phyloP scores from a whole-genome alignment of 495 filamentous ascomycete species.

The Melanomma pulvis-pyrius region DNA sequence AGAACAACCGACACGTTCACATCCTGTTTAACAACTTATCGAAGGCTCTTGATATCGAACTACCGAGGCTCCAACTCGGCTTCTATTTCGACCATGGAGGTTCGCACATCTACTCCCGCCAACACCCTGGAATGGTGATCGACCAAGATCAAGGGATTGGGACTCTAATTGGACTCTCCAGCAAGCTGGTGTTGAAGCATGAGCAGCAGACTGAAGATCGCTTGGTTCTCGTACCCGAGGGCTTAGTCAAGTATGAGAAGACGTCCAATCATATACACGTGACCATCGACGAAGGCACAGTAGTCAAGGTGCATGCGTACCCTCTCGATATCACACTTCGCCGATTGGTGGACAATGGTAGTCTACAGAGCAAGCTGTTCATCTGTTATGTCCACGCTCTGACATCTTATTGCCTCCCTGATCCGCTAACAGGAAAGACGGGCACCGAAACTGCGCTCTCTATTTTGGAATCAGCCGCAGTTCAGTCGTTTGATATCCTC shows the following conservation, averaged over 20 bases:
- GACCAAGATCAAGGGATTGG: constrained; percentile 22
- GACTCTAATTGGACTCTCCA: constrained; percentile 24
- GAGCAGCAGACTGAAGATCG: not conserved
- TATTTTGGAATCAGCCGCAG: constrained; percentile 11
- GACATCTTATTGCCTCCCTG: constrained; percentile 18
- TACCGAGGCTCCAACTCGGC: constrained; percentile 19
- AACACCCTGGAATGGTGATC: constrained; percentile 28
- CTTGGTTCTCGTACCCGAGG: constrained; percentile 26
- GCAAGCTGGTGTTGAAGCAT: constrained; percentile 18
- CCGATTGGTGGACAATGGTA: constrained; percentile 22
- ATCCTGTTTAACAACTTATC: not conserved
- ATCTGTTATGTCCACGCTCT: constrained; percentile 27
- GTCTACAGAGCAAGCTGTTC: constrained; percentile 26
- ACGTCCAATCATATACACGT: constrained; percentile 48
- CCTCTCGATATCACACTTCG: constrained; percentile 11
- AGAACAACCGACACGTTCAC: constrained; percentile 10
- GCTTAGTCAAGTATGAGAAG: constrained; percentile 47
- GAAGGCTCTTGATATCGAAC: constrained; percentile 14
- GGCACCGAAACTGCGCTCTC: constrained; percentile 20
- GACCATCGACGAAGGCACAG: not conserved
- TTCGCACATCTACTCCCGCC: constrained; percentile 8
- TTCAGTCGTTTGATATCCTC: constrained; percentile 24
- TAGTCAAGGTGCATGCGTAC: constrained; percentile 16
- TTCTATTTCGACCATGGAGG: constrained; percentile 8
- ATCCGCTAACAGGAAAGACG: constrained; percentile 17